Base-by-base conservation (phyloP, 225 moss, liverwort and hornwort genomes). In the Physcomitrium patens region DNA sequence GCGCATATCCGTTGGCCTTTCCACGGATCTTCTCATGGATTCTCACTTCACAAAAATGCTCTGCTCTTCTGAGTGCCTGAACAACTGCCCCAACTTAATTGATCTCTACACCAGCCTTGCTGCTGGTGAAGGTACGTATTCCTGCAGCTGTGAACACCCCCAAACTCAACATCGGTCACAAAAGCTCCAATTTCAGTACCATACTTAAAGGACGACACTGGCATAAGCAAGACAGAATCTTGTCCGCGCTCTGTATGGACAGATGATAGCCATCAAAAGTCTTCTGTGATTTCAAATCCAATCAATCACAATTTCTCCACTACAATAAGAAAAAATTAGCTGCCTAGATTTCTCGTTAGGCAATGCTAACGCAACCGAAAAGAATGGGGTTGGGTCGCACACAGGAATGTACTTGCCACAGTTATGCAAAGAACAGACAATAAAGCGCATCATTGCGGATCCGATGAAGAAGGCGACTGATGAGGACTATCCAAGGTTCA, bases 21-120 rank as follows among this genome's bases (percentile, higher is more conserved):
- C 96, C 52, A 96, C 94, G 3, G 96, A 96, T 65, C 70, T 83
- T 27, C 86, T 96, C 20, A 51, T 89, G 78, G 96, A 94, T 13
- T 60, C 78, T 51, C 89, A 88, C 62, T 90, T 91, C 81, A 76
- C 84, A 20, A 87, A 86, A 62, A 90, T 86, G 81, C 68, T 96
- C 31, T 96, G 96, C 85, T 96, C 96, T 2, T 54, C 86, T 0
- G 96, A 94, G 79, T 96, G 96, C 75, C 88, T 90, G 75, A 94
- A 89, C 86, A 91, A 91, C 71, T 96, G 96, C 71, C 96, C 94
- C 60, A 96, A 96, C 75, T 86, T 96, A 20, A 70, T 96, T 41
- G 96, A 96, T 61, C 86, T 96, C 67, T 96, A 92, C 80, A 75
- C 86, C 72, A 94, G 84, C 75, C 96, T 96, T 63, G 89, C 94